Evolutionary conservation across 148 eudicot genomes (phyloP).

Genomic region (Vaccinium corymbosum): DNA sequence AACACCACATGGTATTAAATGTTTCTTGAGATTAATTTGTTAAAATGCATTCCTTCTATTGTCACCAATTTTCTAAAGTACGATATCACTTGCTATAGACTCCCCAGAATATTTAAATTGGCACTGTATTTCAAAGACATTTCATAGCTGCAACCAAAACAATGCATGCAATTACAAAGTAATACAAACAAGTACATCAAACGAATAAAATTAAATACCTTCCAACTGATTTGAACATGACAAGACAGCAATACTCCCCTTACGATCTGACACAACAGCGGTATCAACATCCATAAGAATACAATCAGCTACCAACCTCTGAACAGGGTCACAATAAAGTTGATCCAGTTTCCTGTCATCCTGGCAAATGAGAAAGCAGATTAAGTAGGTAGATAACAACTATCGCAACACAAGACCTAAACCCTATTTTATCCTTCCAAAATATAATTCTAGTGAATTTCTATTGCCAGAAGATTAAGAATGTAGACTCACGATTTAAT

Average conservation of each 20-base stretch:
- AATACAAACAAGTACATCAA: neutral
- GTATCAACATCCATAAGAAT: slow-evolving; percentile 70
- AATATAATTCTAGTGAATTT: neutral
- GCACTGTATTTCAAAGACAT: neutral
- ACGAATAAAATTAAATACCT: slow-evolving; percentile 37
- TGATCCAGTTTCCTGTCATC: slow-evolving; percentile 80
- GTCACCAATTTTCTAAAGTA: neutral
- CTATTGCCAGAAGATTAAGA: neutral
- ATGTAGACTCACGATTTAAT: neutral
- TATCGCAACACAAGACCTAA: neutral
- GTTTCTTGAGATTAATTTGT: neutral
- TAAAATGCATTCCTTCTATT: neutral
- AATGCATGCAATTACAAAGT: neutral
- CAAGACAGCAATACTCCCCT: slow-evolving; percentile 75
- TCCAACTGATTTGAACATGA: slow-evolving; percentile 58
- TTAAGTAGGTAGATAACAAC: neutral
- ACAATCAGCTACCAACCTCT: slow-evolving; percentile 92
- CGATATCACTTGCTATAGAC: neutral
- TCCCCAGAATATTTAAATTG: neutral
- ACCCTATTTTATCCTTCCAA: neutral
- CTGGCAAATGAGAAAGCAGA: slow-evolving; percentile 31
- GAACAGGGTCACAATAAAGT: slow-evolving; percentile 80
- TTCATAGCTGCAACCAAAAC: neutral
- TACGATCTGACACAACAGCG: slow-evolving; percentile 91
- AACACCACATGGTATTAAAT: neutral